Conservation (phyloP, 169 alveolate genomes). For the Perkinsus chesapeaki region DNA sequence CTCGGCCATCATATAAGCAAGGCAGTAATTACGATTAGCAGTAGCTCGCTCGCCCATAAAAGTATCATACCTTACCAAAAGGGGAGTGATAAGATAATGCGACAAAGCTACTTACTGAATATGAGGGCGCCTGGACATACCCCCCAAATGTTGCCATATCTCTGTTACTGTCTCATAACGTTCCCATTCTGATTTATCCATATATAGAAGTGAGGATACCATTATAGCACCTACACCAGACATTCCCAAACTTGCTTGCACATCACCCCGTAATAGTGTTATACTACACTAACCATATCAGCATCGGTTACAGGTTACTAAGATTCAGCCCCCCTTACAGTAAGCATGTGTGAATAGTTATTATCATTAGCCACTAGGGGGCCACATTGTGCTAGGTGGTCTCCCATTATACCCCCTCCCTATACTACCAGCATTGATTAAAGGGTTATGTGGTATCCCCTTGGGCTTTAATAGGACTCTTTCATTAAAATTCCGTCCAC, state of each 20-base stretch:
- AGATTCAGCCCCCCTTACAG: too few species aligned
- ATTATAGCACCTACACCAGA: background rate
- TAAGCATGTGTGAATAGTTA: too few species aligned
- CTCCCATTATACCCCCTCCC: too few species aligned
- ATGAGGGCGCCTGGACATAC: background rate
- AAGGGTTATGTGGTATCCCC: conserved; percentile 14
- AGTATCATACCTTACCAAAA: background rate
- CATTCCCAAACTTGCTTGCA: background rate
- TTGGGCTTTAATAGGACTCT: background rate
- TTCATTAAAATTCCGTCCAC: conserved; percentile 8
- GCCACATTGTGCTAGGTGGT: too few species aligned
- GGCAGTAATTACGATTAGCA: background rate
- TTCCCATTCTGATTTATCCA: background rate
- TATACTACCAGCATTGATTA: conserved; percentile 8
- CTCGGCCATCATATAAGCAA: background rate
- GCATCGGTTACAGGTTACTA: background rate
- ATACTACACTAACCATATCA: too few species aligned
- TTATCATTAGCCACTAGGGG: too few species aligned
- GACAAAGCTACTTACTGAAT: background rate
- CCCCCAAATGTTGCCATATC: background rate
- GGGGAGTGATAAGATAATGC: too few species aligned
- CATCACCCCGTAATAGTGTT: too few species aligned
- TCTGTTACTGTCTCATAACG: background rate
- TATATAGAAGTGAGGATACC: background rate
- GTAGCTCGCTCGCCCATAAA: background rate